Evolutionary conservation across 768 basidiomycete species (phyloP).

Genomic region (Suillus subluteus): DNA sequence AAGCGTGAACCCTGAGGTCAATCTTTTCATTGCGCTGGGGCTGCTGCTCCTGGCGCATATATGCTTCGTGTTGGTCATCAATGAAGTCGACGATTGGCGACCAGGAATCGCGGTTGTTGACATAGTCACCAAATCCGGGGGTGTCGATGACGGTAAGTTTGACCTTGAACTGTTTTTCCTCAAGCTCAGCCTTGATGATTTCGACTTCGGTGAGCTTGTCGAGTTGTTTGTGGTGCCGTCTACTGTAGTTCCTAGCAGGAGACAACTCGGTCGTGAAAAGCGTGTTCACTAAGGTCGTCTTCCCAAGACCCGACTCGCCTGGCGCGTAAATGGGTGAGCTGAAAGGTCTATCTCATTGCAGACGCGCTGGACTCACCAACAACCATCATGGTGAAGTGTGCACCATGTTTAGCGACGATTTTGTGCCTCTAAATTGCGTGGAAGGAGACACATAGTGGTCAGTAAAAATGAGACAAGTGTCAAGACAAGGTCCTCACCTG

Average conservation of each 20-base stretch:
- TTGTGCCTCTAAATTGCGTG: slow-evolving; percentile 80
- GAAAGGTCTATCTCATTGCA: neutral
- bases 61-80: slow-evolving; percentile 93
- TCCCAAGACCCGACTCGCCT: slow-evolving; percentile 98
- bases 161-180: slow-evolving; percentile 99
- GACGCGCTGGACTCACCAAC: slow-evolving; percentile 60
- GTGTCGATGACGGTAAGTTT: slow-evolving; percentile 99
- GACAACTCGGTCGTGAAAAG: slow-evolving; percentile 98
- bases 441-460: slow-evolving; percentile 13
- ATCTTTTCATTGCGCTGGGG: slow-evolving; percentile 94
- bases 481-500: slow-evolving; percentile 60
- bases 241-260: slow-evolving; percentile 84
- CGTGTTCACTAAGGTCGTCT: slow-evolving; percentile 98
- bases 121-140: slow-evolving; percentile 99
- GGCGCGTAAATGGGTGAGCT: slow-evolving; percentile 6
- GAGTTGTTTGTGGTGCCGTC: slow-evolving; percentile 91
- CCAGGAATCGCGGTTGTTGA: slow-evolving; percentile 99
- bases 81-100: slow-evolving; percentile 98
- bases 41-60: slow-evolving; percentile 98
- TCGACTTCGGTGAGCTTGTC: slow-evolving; percentile 99
- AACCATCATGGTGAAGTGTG: slow-evolving; percentile 99
- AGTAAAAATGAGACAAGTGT: slow-evolving; percentile 16
- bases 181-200: slow-evolving; percentile 98
- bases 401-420: slow-evolving; percentile 96
- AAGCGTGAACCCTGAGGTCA: slow-evolving; percentile 94